A percentile compares a stretch with the other conserved stretches of the same genome.
Evolutionary conservation across 1,139 yeast species (phyloP).

Genomic region (Debaryomycetaceae sp.): DNA sequence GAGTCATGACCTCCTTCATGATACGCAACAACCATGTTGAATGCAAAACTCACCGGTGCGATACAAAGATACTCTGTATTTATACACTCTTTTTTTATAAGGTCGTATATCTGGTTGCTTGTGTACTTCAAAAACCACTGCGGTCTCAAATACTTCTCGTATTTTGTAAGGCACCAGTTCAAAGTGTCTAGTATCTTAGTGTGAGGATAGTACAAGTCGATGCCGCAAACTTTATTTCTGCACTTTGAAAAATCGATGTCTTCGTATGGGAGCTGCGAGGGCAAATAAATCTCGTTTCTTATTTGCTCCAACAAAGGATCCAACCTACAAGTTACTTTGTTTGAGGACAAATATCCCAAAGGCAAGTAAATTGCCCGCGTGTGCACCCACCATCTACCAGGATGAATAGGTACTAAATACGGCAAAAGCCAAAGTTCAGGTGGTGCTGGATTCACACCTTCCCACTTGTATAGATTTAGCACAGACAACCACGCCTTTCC

Average conservation of each 20-base stretch:
- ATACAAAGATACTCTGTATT: slow-evolving; percentile 84
- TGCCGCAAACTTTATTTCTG: slow-evolving; percentile 85
- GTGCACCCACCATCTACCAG: slow-evolving; percentile 99
- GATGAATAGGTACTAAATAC: slow-evolving; percentile 76
- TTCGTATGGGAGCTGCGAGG: slow-evolving; percentile 52
- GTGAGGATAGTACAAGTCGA: slow-evolving; percentile 93
- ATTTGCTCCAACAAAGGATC: slow-evolving; percentile 63
- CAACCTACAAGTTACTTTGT: slow-evolving; percentile 51
- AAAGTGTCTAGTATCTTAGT: slow-evolving; percentile 61
- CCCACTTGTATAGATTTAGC: slow-evolving; percentile 84
- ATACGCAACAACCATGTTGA: slow-evolving; percentile 69
- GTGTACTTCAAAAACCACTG: slow-evolving; percentile 59
- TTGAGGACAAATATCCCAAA: slow-evolving; percentile 73
- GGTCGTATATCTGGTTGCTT: slow-evolving; percentile 52
- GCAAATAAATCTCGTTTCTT: slow-evolving; percentile 69
- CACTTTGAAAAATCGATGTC: slow-evolving; percentile 63
- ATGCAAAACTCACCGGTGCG: slow-evolving; percentile 92
- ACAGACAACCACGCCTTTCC: slow-evolving; percentile 90
- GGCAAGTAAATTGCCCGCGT: slow-evolving; percentile 91
- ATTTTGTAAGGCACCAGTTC: slow-evolving; percentile 57
- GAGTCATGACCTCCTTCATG: slow-evolving; percentile 72
- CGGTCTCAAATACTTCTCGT: slow-evolving; percentile 73
- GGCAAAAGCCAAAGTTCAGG: slow-evolving; percentile 94
- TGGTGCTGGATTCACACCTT: slow-evolving; percentile 97
- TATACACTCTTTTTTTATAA: slow-evolving; percentile 67